Evolutionary conservation across 768 basidiomycete species (phyloP).

Genomic region (Tulasnella sp.): DNA sequence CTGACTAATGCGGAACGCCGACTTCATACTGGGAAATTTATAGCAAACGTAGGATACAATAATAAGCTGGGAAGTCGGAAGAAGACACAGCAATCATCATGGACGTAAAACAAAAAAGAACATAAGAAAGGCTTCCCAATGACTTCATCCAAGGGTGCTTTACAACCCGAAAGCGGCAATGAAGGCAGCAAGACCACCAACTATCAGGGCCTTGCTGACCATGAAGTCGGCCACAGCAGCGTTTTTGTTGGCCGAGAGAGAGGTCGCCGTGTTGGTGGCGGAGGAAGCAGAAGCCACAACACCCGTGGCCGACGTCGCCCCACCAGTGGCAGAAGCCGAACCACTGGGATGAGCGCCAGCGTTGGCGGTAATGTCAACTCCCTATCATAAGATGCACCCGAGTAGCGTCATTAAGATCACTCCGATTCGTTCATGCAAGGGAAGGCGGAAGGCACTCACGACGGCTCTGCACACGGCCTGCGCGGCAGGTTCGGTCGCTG

Average conservation of each 20-base stretch:
- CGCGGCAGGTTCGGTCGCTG: not conserved
- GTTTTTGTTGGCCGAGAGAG: not conserved
- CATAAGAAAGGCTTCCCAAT: not conserved
- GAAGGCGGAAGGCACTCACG: not conserved
- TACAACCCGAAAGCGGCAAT: not conserved
- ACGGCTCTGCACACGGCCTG: not conserved
- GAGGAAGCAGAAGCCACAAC: not conserved
- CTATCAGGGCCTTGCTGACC: not conserved
- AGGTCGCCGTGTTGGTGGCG: not conserved
- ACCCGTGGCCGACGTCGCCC: slow-evolving; percentile 1
- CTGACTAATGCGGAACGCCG: not conserved
- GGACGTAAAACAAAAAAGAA: not conserved
- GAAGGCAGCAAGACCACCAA: not conserved
- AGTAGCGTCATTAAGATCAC: not conserved
- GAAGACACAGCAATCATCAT: not conserved
- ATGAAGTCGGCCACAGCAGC: not conserved
- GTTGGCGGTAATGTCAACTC: slow-evolving; percentile 5
- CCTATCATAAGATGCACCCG: not conserved
- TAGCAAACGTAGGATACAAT: not conserved
- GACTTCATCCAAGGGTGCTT: not conserved
- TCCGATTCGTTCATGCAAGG: not conserved
- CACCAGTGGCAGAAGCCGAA: slow-evolving; percentile 13
- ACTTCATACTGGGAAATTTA: not conserved
- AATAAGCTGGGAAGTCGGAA: not conserved
- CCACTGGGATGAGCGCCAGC: slow-evolving; percentile 4